Conservation (phyloP, 805 yeast genomes). For the Torulaspora gathmanii region DNA sequence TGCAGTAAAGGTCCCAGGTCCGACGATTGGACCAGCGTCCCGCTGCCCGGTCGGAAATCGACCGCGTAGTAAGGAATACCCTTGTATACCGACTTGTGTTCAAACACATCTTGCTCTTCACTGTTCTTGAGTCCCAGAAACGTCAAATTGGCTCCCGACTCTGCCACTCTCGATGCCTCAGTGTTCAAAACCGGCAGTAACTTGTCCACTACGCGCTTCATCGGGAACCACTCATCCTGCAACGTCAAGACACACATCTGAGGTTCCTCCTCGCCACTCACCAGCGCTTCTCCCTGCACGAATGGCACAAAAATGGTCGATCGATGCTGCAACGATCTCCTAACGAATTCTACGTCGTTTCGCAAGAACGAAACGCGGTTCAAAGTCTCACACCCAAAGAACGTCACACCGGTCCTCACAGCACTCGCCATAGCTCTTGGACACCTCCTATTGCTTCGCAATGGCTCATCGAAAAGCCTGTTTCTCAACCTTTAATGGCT, state of each 20-base stretch:
- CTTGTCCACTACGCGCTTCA: conserved; percentile 5
- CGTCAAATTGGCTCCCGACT: conserved; percentile 21
- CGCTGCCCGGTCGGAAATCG: conserved; percentile 38
- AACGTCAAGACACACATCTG: conserved; percentile 10
- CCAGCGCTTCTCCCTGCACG: conserved; percentile 33
- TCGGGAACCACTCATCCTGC: conserved; percentile 6
- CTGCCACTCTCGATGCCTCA: conserved; percentile 12
- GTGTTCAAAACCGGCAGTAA: conserved; percentile 14
- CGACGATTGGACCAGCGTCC: conserved; percentile 5
- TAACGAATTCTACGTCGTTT: conserved; percentile 46
- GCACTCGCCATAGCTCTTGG: conserved; percentile 4
- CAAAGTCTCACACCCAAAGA: conserved; percentile 46
- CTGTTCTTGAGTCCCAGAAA: conserved; percentile 23
- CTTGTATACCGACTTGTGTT: conserved; percentile 43
- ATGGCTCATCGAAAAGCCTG: not conserved
- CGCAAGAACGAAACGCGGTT: conserved; percentile 56
- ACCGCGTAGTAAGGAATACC: conserved; percentile 66
- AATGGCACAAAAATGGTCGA: conserved; percentile 42
- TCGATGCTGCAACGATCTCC: conserved; percentile 40
- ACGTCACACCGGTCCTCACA: conserved; percentile 12
- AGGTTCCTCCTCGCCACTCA: conserved; percentile 7
- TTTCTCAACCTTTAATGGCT: not conserved
- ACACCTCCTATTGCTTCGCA: not conserved
- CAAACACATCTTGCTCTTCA: conserved; percentile 34
- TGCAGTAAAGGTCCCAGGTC: conserved; percentile 9